A percentile compares a stretch with the other conserved stretches of the same genome.
Evolutionary conservation across 1,284 basidiomycete genomes (phyloP).

Genomic region (Veloboletus limbatus): DNA sequence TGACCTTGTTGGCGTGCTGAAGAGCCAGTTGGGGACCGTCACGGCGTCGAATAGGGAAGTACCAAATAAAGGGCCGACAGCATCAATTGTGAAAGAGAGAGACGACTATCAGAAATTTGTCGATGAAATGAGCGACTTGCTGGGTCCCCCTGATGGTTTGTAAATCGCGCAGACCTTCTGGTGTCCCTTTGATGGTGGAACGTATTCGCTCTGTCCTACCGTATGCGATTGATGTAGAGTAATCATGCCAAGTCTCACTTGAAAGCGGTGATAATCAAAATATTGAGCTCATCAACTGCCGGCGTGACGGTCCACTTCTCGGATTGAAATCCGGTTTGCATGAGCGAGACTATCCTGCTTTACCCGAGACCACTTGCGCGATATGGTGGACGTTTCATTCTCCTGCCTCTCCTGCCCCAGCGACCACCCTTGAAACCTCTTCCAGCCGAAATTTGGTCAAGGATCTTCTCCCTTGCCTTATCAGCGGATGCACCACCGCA

Average conservation of each 20-base stretch:
- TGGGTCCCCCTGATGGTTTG: conserved; percentile 17
- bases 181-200: neutral
- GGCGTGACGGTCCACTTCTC: too few species aligned
- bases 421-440: conserved; percentile 49
- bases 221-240: too few species aligned
- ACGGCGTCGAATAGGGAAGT: conserved; percentile 19
- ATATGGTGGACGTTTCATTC: conserved; percentile 55
- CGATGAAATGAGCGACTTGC: conserved; percentile 68
- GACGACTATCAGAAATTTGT: conserved; percentile 77
- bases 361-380: conserved; percentile 50
- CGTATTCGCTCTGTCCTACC: too few species aligned
- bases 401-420: conserved; percentile 63
- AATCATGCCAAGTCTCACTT: too few species aligned
- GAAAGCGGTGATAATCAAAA: neutral
- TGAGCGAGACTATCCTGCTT: conserved; percentile 39
- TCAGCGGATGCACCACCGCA: conserved; percentile 17
- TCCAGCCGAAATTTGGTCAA: conserved; percentile 71
- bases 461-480: conserved; percentile 54
- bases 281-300: neutral
- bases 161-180: conserved; percentile 12
- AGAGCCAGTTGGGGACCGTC: conserved; percentile 52
- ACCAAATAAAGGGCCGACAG: conserved; percentile 24
- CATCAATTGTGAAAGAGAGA: conserved; percentile 40
- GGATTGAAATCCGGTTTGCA: conserved; percentile 8
- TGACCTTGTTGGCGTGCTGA: conserved; percentile 62